Conservation (phyloP, 2,329 filamentous ascomycete genomes). For the Fusarium acutatum region DNA sequence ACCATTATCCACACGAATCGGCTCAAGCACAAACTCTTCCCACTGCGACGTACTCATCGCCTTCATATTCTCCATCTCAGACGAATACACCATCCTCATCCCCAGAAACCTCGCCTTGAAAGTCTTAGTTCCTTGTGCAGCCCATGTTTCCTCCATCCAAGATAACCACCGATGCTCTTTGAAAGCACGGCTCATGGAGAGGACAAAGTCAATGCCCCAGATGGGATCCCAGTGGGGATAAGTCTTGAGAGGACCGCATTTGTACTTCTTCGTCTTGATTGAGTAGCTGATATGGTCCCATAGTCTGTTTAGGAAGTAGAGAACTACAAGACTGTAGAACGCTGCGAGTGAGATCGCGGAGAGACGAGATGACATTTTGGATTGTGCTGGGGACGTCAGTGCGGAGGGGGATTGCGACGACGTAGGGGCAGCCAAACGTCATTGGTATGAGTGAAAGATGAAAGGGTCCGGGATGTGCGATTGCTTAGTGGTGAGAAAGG, state of each 20-base stretch:
- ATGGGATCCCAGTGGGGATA: background rate
- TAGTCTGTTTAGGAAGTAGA: background rate
- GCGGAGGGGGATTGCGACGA: background rate
- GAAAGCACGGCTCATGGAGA: conserved; percentile 26
- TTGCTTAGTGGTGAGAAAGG: background rate
- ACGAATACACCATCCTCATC: conserved; percentile 29
- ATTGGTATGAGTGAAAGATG: background rate
- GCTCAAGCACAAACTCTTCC: conserved; percentile 32
- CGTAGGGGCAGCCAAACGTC: background rate
- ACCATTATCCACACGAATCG: conserved; percentile 27
- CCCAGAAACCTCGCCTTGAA: conserved; percentile 35
- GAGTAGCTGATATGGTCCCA: conserved; percentile 7
- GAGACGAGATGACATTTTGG: background rate
- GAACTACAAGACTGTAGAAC: background rate
- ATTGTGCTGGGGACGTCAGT: background rate
- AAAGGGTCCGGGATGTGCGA: accelerated
- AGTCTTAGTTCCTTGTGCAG: conserved; percentile 12
- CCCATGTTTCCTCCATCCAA: conserved; percentile 26
- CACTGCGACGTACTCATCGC: conserved; percentile 35
- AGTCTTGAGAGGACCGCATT: background rate
- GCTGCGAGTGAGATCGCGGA: background rate
- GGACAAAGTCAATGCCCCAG: conserved; percentile 29
- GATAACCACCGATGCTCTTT: conserved; percentile 27
- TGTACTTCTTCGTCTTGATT: conserved; percentile 4
- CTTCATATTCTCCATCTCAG: conserved; percentile 34